phyloP scores from a whole-genome alignment of 129 eudicot species.

The Escallonia herrerae region DNA sequence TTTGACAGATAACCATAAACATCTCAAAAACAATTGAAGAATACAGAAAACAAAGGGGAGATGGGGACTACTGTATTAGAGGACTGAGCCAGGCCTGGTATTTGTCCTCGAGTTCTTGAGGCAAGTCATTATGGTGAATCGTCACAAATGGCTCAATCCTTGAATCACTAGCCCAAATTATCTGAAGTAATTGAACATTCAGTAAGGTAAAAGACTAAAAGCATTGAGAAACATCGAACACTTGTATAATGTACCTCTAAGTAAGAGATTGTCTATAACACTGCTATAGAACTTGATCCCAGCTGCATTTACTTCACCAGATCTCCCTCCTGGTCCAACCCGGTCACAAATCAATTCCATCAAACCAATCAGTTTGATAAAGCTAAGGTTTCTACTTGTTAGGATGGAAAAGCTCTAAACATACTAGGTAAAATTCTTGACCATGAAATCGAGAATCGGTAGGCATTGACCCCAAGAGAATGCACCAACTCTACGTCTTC shows the following conservation, averaged over 20 bases:
- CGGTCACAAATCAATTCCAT: background rate
- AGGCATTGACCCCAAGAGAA: slow-evolving; percentile 64
- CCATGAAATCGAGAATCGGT: slow-evolving; percentile 82
- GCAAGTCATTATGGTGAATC: slow-evolving; percentile 53
- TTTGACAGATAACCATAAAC: no score
- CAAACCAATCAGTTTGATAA: background rate
- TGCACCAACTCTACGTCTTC: slow-evolving; percentile 67
- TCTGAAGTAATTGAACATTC: background rate
- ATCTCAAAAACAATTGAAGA: no score
- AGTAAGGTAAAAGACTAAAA: background rate
- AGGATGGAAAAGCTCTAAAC: slow-evolving; percentile 9
- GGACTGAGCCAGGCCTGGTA: slow-evolving; percentile 71
- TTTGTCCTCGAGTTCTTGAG: slow-evolving; percentile 79
- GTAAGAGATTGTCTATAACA: slow-evolving; percentile 50
- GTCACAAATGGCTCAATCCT: slow-evolving; percentile 84
- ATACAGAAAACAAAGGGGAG: background rate
- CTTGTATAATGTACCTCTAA: slow-evolving; percentile 32
- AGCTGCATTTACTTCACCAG: slow-evolving; percentile 52
- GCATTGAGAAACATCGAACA: no score
- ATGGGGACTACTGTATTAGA: slow-evolving; percentile 50
- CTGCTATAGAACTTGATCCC: slow-evolving; percentile 62
- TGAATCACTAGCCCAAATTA: slow-evolving; percentile 11
- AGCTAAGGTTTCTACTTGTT: background rate
- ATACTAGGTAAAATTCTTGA: slow-evolving; percentile 79
- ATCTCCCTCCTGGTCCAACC: slow-evolving; percentile 55